Percentiles rank a stretch among this genome's conserved stretches.
Evolutionary conservation across 331 rosid genomes (phyloP).

Genomic region (Arachis monticola): DNA sequence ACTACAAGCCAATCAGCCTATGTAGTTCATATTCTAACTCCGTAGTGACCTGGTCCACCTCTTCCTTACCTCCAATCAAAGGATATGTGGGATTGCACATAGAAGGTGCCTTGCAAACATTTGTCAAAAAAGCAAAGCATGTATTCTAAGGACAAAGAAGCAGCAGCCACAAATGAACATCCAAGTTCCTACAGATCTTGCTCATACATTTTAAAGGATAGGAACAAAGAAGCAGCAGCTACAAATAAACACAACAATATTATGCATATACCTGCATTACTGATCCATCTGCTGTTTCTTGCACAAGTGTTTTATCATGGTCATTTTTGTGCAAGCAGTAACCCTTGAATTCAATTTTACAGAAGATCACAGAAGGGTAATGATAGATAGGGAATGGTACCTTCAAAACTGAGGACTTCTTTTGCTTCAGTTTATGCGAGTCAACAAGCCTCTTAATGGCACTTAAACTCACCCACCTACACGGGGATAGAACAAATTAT

Average conservation of each 20-base stretch:
- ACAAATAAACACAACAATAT: constrained; percentile 23
- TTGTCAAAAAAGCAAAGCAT: no score
- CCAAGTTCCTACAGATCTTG: constrained; percentile 17
- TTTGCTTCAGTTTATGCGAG: constrained; percentile 46
- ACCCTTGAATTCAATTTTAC: constrained; percentile 35
- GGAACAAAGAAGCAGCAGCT: background rate
- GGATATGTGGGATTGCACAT: no score
- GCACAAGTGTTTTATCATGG: constrained; percentile 45
- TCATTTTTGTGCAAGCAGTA: constrained; percentile 46
- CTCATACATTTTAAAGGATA: constrained; percentile 2
- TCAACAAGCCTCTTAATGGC: constrained; percentile 61
- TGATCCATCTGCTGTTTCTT: constrained; percentile 52
- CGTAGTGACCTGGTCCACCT: no score
- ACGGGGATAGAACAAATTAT: constrained; percentile 24
- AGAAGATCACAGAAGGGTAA: constrained; percentile 14
- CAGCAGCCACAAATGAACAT: background rate
- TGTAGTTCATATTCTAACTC: no score
- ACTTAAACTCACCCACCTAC: constrained; percentile 71
- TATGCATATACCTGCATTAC: constrained; percentile 50
- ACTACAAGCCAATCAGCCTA: no score
- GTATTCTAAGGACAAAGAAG: no score
- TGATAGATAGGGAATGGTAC: constrained; percentile 39
- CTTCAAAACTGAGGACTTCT: constrained; percentile 43
- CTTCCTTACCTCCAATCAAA: no score
- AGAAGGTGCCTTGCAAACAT: no score